These are phyloP conservation scores for Funneliformis caledonium DNA, from an alignment of 371 early-diverging fungal genomes.

Conservation along the genomic window DNA sequence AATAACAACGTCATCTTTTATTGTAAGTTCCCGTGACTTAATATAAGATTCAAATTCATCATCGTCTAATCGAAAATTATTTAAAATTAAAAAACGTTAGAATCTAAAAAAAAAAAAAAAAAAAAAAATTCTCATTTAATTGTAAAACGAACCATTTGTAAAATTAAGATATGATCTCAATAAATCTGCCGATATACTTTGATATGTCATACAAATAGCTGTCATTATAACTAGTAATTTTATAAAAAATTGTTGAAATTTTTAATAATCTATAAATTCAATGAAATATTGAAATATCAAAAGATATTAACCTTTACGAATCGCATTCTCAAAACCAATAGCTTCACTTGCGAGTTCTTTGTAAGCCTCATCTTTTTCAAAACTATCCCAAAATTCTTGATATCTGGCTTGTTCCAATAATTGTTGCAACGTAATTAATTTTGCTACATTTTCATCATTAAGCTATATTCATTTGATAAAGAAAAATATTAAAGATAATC, in stretches of 20 bases:
- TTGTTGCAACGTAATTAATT: constrained; percentile 76
- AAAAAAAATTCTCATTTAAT: not conserved
- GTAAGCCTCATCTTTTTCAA: constrained; percentile 57
- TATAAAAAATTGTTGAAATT: not conserved
- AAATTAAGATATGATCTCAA: constrained; percentile 72
- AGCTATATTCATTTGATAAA: constrained; percentile 28
- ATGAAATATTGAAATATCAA: too few species aligned
- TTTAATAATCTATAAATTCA: too few species aligned
- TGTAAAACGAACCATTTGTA: constrained; percentile 15
- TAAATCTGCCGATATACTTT: constrained; percentile 65
- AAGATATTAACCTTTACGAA: constrained; percentile 75
- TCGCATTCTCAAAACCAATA: constrained; percentile 72
- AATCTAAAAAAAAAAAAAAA: not conserved
- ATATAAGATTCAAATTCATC: constrained; percentile 68
- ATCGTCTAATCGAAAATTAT: constrained; percentile 42
- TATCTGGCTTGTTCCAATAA: constrained; percentile 80
- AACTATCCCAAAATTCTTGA: constrained; percentile 78
- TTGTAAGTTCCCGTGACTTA: constrained; percentile 69
- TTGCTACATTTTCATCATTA: constrained; percentile 62
- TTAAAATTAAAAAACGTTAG: not conserved
- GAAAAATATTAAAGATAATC: not conserved
- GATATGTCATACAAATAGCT: constrained; percentile 78
- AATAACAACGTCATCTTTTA: constrained; percentile 63
- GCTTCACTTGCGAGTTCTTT: constrained; percentile 66
- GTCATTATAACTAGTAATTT: constrained; percentile 19